Conservation (phyloP, 2,329 filamentous ascomycete species). For the Chalaropsis ovoidea region DNA sequence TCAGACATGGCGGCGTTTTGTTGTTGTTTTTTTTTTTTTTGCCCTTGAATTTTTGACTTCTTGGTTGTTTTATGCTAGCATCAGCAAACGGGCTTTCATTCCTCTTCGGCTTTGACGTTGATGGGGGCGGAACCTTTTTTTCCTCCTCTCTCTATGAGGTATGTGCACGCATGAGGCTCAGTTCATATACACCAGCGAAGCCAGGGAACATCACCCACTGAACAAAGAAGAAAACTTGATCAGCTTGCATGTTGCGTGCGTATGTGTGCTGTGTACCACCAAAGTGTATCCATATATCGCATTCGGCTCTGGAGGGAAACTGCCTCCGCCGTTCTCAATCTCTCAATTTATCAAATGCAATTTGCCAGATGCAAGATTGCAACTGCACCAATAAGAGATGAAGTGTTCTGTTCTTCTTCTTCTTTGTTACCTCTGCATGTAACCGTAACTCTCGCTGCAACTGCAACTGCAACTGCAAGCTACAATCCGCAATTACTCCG, state of each 20-base stretch:
- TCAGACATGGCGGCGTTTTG: conserved; percentile 3
- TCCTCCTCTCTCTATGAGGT: not conserved
- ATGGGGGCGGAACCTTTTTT: no score
- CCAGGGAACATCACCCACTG: no score
- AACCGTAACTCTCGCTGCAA: not conserved
- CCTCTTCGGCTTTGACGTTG: not conserved
- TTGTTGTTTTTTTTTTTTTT: not conserved
- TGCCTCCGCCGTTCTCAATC: not conserved
- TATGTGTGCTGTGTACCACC: not conserved
- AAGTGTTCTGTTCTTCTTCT: no score
- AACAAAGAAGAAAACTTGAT: no score
- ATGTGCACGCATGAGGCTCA: no score
- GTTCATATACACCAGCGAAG: not conserved
- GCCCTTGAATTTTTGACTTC: not conserved
- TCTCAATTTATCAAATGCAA: not conserved
- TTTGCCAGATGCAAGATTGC: not conserved
- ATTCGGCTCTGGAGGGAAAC: not conserved
- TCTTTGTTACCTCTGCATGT: not conserved
- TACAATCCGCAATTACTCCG: not conserved
- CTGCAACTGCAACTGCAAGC: not conserved
- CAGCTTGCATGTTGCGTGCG: no score
- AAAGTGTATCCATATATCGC: not conserved
- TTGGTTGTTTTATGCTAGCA: not conserved
- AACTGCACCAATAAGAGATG: conserved; percentile 1
- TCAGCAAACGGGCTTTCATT: not conserved